Evolutionary conservation across 129 eudicot species (phyloP), one percentile per base, ranked within the genome.

Genomic region (Dittrichia graveolens): DNA sequence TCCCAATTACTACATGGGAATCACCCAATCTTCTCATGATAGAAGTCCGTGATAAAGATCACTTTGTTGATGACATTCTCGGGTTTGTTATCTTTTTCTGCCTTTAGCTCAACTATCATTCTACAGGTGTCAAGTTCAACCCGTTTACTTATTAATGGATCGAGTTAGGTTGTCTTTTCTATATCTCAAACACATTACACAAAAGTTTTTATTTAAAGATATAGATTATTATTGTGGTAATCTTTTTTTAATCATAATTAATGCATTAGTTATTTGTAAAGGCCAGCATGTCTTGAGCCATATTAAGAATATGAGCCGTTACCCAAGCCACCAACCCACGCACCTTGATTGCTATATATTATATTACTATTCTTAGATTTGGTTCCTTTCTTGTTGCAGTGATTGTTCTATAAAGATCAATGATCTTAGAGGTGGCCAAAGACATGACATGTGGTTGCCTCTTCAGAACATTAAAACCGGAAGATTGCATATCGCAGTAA

Each of bases 1-100:
- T 95, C 65, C 99, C 99, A n/a, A 81, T 95, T 44, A 61, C 80
- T 66, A 53, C 96, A 35, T 95, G 97, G 97, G 99, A 95, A 52
- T 74, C 91, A 0, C 80, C 77, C 6, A 89, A 93, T 85, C 61
- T 86, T 45, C 88, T 95, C 15, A 62, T 43, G 38, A 84, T 95
- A n/a, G 82, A 86, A 82, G 97, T 86, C 55, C 88, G 81, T 82
- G 97, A 88, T 66, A 89, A 92, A 78, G 96, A 92, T 72, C 96
- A 75, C 54, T 73, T 89, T 52, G 71, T 78, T 69, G 96, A 94
- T 75, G 97, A 94, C 75, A 72, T 44, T 35, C 82, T 94, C 55
- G 97, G 98, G 98, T 94, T 46, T 46, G 91, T 83, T 19, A 12
- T 41, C 45, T 5, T 67, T 76, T 12, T 8, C 2, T 3, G 1